phyloP scores from a whole-genome alignment of 805 yeast species.

The Saturnispora zaruensis region DNA sequence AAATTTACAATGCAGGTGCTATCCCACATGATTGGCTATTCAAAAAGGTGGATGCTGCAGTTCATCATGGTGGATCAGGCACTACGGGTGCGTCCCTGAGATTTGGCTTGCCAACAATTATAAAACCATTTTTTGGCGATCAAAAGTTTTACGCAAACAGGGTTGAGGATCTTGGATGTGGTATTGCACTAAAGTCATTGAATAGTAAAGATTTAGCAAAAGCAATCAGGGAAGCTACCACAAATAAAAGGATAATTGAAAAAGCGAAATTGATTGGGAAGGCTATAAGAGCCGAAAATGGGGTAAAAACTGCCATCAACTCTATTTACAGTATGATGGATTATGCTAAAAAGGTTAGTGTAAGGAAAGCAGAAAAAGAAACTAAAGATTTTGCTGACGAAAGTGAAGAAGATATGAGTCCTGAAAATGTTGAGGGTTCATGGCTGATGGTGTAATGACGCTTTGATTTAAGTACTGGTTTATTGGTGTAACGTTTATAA shows the following conservation, averaged over 20 bases:
- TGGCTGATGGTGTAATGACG: constrained; percentile 21
- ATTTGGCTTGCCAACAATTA: constrained; percentile 80
- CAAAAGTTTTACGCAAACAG: constrained; percentile 87
- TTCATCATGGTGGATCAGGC: constrained; percentile 96
- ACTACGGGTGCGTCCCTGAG: constrained; percentile 88
- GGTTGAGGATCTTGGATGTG: constrained; percentile 84
- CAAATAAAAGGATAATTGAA: constrained; percentile 55
- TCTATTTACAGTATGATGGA: constrained; percentile 72
- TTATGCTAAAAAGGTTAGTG: constrained; percentile 56
- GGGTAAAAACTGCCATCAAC: constrained; percentile 69
- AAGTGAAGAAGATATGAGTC: constrained; percentile 14
- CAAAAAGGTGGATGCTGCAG: constrained; percentile 83
- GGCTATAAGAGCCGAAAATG: constrained; percentile 63
- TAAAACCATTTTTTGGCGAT: constrained; percentile 95
- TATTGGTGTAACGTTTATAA: not conserved
- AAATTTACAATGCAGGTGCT: constrained; percentile 60
- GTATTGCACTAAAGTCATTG: constrained; percentile 60
- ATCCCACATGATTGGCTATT: constrained; percentile 95
- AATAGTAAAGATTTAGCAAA: constrained; percentile 53
- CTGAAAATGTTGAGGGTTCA: constrained; percentile 23
- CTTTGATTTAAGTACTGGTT: not conserved
- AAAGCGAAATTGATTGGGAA: constrained; percentile 59
- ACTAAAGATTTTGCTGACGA: constrained; percentile 13
- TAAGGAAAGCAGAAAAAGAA: constrained; percentile 33
- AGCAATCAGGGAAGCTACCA: constrained; percentile 63